A percentile compares a stretch with the other conserved stretches of the same genome.
phyloP scores from a whole-genome alignment of 2,329 filamentous ascomycete genomes.

The Aureobasidium zeae region DNA sequence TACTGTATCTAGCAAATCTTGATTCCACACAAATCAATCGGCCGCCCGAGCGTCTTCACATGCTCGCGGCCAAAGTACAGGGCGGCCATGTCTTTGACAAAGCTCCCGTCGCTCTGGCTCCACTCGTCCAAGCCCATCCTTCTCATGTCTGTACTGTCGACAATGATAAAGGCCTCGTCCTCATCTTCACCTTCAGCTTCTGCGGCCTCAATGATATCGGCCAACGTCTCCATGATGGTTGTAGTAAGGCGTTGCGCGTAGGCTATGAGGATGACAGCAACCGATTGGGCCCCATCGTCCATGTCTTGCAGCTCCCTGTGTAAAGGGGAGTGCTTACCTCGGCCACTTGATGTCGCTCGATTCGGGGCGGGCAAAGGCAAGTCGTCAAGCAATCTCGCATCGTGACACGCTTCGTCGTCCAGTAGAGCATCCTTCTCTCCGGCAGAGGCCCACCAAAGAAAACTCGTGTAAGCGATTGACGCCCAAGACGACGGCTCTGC shows the following conservation, averaged over 20 bases:
- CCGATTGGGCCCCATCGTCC: slow-evolving; percentile 39
- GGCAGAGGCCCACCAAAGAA: slow-evolving; percentile 86
- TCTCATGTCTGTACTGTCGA: slow-evolving; percentile 57
- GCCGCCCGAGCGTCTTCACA: slow-evolving; percentile 56
- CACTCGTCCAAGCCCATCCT: slow-evolving; percentile 70
- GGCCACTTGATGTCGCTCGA: not conserved
- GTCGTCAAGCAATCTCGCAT: slow-evolving; percentile 36
- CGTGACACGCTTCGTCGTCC: slow-evolving; percentile 45
- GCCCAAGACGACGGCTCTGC: slow-evolving; percentile 55
- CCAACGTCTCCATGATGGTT: slow-evolving; percentile 53
- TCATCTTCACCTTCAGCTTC: slow-evolving; percentile 31
- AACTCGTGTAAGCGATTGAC: slow-evolving; percentile 67
- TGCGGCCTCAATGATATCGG: slow-evolving; percentile 45
- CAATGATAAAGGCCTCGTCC: slow-evolving; percentile 31
- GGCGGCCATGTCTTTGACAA: slow-evolving; percentile 53
- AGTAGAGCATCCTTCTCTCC: slow-evolving; percentile 57
- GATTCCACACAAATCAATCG: slow-evolving; percentile 66
- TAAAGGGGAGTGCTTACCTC: not conserved
- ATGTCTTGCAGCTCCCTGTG: slow-evolving; percentile 39
- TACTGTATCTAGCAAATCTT: slow-evolving; percentile 64
- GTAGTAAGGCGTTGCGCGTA: slow-evolving; percentile 73
- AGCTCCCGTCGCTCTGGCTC: slow-evolving; percentile 61
- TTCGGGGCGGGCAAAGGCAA: slow-evolving; percentile 22
- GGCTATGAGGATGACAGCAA: slow-evolving; percentile 64
- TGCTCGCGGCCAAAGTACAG: slow-evolving; percentile 55